Percentiles rank a stretch among this genome's conserved stretches.
These are phyloP conservation scores for Claviceps capensis DNA, from an alignment of 2,329 filamentous ascomycete species.

Conservation along the genomic window DNA sequence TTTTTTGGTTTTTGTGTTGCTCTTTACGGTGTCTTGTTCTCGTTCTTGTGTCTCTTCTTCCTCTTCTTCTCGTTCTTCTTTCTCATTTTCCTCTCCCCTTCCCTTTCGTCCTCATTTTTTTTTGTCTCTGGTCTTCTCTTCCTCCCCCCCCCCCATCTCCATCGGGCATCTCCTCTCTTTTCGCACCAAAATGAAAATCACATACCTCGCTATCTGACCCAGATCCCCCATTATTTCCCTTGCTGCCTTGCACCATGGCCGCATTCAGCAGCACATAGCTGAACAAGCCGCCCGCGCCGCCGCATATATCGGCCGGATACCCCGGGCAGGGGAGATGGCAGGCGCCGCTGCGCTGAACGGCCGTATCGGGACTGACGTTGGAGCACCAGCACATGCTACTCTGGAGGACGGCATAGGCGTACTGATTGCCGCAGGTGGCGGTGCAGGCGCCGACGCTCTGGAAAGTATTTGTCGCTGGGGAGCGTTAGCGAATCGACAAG, in stretches of 20 bases:
- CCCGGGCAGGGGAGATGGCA: constrained; percentile 2
- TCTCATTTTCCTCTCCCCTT: no score
- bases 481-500: no score
- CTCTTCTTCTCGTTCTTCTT: no score
- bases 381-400: constrained; percentile 4
- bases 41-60: not conserved
- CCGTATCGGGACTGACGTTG: constrained; percentile 1
- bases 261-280: constrained; percentile 3
- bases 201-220: not conserved
- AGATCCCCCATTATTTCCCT: not conserved
- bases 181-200: not conserved
- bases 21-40: no score
- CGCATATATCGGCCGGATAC: constrained; percentile 3
- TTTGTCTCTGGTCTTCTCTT: no score
- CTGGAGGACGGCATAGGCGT: constrained; percentile 2
- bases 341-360: not conserved
- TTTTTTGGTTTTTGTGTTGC: no score
- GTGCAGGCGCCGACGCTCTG: constrained; percentile 3
- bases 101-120: no score
- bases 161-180: no score
- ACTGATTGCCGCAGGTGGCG: not conserved
- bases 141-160: no score
- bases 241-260: not conserved
- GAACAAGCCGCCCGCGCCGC: not conserved
- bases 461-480: not conserved